Conservation (phyloP, 2,329 filamentous ascomycete species). For the Aspergillus fischeri region DNA sequence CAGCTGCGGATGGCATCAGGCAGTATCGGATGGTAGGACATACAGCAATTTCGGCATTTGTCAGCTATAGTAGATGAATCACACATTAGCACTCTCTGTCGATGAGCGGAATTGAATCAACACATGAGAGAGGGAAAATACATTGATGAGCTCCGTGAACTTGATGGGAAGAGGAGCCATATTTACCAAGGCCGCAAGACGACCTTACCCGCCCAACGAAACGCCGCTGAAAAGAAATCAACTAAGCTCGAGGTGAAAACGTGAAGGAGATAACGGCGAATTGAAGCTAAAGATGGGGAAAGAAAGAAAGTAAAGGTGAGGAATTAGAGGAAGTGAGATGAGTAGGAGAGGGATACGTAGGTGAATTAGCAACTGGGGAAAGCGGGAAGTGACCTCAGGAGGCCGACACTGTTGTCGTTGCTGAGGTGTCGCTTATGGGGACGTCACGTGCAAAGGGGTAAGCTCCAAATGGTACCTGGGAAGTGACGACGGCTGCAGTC, state of each 20-base stretch:
- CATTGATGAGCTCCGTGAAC: slow-evolving; percentile 86
- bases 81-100: slow-evolving; percentile 29
- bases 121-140: slow-evolving; percentile 42
- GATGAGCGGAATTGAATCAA: background rate
- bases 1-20: slow-evolving; percentile 7
- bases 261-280: slow-evolving; percentile 8
- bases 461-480: slow-evolving; percentile 8
- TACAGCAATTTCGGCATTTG: slow-evolving; percentile 52
- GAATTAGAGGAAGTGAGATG: slow-evolving; percentile 15
- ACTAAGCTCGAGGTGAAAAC: slow-evolving; percentile 16
- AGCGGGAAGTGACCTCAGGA: slow-evolving; percentile 40
- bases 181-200: slow-evolving; percentile 42
- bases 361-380: slow-evolving; percentile 24
- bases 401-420: slow-evolving; percentile 33
- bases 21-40: slow-evolving; percentile 27
- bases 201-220: slow-evolving; percentile 41
- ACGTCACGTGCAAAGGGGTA: slow-evolving; percentile 31
- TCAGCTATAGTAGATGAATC: slow-evolving; percentile 41
- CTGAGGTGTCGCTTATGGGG: slow-evolving; percentile 38
- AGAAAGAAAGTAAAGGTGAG: slow-evolving; percentile 10
- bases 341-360: slow-evolving; percentile 9
- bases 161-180: slow-evolving; percentile 75
- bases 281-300: slow-evolving; percentile 15
- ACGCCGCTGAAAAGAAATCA: slow-evolving; percentile 34
- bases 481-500: slow-evolving; percentile 1